Percentiles rank a stretch among this genome's conserved stretches.
phyloP scores from a whole-genome alignment of 2,329 filamentous ascomycete species.

The Ophiostoma perfectum region DNA sequence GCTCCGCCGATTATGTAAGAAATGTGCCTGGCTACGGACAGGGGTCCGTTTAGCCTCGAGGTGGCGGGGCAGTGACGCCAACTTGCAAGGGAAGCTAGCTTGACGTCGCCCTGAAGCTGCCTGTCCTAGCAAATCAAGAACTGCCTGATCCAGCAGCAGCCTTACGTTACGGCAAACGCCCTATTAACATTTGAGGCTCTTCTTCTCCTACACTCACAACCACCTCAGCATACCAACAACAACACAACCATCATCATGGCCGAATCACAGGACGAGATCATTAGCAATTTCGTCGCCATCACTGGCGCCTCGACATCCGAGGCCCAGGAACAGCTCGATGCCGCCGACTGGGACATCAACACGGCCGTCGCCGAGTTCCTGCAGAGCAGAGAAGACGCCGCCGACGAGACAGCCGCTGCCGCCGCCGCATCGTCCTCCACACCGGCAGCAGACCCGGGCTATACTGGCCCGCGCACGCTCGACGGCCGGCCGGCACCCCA shows the following conservation, averaged over 20 bases:
- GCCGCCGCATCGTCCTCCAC: conserved; percentile 35
- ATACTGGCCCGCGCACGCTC: conserved; percentile 58
- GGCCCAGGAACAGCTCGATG: conserved; percentile 60
- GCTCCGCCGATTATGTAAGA: neutral
- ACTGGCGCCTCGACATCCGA: conserved; percentile 23
- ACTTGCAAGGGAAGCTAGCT: neutral
- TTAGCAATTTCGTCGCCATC: conserved; percentile 25
- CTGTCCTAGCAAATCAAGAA: conserved; percentile 1
- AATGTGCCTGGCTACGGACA: neutral
- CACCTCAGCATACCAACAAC: neutral
- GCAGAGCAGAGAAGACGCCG: conserved; percentile 48
- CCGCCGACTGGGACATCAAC: conserved; percentile 61
- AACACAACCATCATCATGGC: conserved; percentile 18
- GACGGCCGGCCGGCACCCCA: conserved; percentile 55
- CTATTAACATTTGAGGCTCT: neutral
- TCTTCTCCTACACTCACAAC: neutral
- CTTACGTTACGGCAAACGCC: neutral
- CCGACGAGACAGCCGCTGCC: conserved; percentile 39
- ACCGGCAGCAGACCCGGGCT: conserved; percentile 38
- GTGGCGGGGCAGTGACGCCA: conserved; percentile 10
- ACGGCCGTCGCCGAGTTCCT: conserved; percentile 59
- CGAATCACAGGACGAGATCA: conserved; percentile 24
- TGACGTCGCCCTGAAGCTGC: conserved; percentile 11
- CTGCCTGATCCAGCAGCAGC: conserved; percentile 3
- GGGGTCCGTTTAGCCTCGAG: conserved; percentile 3